Evolutionary conservation across 306 rosid genomes (phyloP).

Genomic region (Rosa lucieae): DNA sequence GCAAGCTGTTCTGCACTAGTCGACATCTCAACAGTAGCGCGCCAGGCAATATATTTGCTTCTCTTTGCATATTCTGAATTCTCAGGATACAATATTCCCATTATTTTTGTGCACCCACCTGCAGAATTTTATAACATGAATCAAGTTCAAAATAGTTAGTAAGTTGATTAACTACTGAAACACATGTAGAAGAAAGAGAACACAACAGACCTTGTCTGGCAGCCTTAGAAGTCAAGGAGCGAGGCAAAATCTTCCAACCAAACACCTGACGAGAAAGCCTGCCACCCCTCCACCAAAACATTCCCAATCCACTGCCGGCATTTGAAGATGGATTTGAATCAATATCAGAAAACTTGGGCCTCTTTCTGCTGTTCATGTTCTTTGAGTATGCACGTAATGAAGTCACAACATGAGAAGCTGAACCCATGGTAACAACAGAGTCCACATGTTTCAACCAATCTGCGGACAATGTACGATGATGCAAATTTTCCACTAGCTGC

Average conservation of each 20-base stretch:
- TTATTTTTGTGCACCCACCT: slow-evolving; percentile 86
- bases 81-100: slow-evolving; percentile 81
- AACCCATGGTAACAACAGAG: slow-evolving; percentile 79
- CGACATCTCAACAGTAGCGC: slow-evolving; percentile 86
- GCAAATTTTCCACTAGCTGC: slow-evolving; percentile 86
- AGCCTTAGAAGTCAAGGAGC: slow-evolving; percentile 73
- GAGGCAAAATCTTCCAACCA: slow-evolving; percentile 83
- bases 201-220: slow-evolving; percentile 83
- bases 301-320: slow-evolving; percentile 67
- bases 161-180: slow-evolving; percentile 39
- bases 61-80: slow-evolving; percentile 91
- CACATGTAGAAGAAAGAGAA: slow-evolving; percentile 20
- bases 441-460: slow-evolving; percentile 92
- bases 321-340: slow-evolving; percentile 66
- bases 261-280: slow-evolving; percentile 81
- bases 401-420: slow-evolving; percentile 70
- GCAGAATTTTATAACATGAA: slow-evolving; percentile 54
- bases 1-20: slow-evolving; percentile 85
- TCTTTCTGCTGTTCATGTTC: slow-evolving; percentile 62
- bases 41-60: slow-evolving; percentile 79
- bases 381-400: slow-evolving; percentile 61
- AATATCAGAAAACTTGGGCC: slow-evolving; percentile 57
- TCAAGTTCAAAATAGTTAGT: slow-evolving; percentile 43
- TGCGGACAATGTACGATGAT: slow-evolving; percentile 57
- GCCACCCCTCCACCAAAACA: slow-evolving; percentile 98